Base-by-base conservation (phyloP, 257 asterid genomes). In the Eustoma russellianum region DNA sequence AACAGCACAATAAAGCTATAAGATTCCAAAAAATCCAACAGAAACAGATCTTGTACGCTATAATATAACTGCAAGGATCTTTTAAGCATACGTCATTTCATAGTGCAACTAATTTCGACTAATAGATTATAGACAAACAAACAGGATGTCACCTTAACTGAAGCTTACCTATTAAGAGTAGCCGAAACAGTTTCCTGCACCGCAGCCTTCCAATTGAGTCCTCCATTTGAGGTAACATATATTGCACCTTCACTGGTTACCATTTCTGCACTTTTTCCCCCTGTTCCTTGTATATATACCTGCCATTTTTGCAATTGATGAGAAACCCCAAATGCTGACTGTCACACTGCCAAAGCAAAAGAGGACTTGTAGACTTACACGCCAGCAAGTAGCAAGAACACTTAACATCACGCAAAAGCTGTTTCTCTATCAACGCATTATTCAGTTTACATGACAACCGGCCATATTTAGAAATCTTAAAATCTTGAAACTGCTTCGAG, bases 191-290 rank as follows among this genome's bases (percentile, higher is more conserved):
- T 87, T 70, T 91, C 98, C 74, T 84, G 96, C 15, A 91, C 78
- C 65, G 95, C 95, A 88, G 98, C 98, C 70, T 71, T 79, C 98
- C 98, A 91, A 71, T 91, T 91, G 83, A 87, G 84, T 65, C 98
- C 98, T 68, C 88, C 78, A 68, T 91, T 91, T 69, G 96, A 72
- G 58, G 96, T 86, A 65, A 89, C 58, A 59, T 89, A 89, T 50
- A 86, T 83, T 62, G 97, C 97, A 68, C 97, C 95, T 79, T 89
- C 95, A 52, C 86, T 94, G 30, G 98, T 90, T 40, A 90, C 95
- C 96, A 90, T 81, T 74, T 90, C 98, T 17, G 98, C 95, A 70
- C 94, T 70, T 64, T 85, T 70, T 33, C 74, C 93, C 74, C 97
- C 97, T 13, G 86, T 88, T 52, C 88, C 97, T 43, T 75, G 43